phyloP scores from a whole-genome alignment of 805 yeast genomes.

The Metschnikowia corniflorae region DNA sequence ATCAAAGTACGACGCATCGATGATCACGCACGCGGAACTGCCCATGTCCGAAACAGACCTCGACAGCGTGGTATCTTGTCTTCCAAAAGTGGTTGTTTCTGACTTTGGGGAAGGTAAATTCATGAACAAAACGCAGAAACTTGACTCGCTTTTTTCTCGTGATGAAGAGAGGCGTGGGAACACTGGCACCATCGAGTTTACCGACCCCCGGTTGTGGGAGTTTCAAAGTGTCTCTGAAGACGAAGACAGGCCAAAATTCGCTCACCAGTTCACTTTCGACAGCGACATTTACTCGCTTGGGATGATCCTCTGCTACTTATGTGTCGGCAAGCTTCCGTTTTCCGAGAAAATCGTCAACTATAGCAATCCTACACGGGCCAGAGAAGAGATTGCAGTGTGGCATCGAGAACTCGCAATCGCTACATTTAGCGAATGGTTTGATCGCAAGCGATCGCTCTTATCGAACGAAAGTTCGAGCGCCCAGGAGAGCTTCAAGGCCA shows the following conservation, averaged over 20 bases:
- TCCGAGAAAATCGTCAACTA: constrained; percentile 9
- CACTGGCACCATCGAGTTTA: constrained; percentile 84
- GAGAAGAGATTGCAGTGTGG: constrained; percentile 30
- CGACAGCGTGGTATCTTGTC: constrained; percentile 19
- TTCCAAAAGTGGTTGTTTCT: constrained; percentile 75
- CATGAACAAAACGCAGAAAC: constrained; percentile 46
- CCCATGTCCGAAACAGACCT: constrained; percentile 8
- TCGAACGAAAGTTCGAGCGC: constrained; percentile 6
- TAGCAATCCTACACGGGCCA: constrained; percentile 28
- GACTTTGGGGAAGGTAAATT: constrained; percentile 89
- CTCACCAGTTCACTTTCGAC: constrained; percentile 59
- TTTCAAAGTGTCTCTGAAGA: constrained; percentile 17
- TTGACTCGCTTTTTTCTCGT: not conserved
- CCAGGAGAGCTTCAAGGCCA: constrained; percentile 16
- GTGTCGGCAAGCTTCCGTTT: constrained; percentile 70
- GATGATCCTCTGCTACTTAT: constrained; percentile 70
- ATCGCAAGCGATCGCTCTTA: not conserved
- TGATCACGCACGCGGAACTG: not conserved
- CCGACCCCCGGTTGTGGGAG: constrained; percentile 77
- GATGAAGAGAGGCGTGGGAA: constrained; percentile 66
- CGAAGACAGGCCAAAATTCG: constrained; percentile 33
- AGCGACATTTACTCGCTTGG: constrained; percentile 85
- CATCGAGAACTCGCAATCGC: constrained; percentile 20
- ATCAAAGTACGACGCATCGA: constrained; percentile 21
- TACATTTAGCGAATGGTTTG: constrained; percentile 28